Percentiles rank a stretch among this genome's conserved stretches.
phyloP scores from a whole-genome alignment of 1,139 yeast species.

The Debaryomyces robertsiae region DNA sequence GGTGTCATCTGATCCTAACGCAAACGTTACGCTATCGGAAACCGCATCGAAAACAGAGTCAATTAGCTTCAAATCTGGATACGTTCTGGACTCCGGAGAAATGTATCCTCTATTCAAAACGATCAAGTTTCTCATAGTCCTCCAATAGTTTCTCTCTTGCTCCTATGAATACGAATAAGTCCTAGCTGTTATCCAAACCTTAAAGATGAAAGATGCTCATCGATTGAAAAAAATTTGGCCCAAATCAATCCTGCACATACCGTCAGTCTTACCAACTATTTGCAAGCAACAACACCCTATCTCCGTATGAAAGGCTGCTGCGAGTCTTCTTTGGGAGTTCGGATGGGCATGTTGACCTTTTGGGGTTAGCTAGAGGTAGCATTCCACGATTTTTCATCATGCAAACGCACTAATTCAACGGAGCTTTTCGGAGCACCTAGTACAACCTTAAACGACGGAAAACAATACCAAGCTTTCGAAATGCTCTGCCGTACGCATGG shows the following conservation, averaged over 20 bases:
- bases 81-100: slow-evolving; percentile 49
- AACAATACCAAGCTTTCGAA: no score
- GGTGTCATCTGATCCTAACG: slow-evolving; percentile 61
- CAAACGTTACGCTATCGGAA: slow-evolving; percentile 71
- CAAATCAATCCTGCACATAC: neutral
- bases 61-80: slow-evolving; percentile 62
- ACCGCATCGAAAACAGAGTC: slow-evolving; percentile 74
- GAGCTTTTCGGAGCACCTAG: no score
- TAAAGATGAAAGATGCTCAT: slow-evolving; percentile 8
- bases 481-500: no score
- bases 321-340: no score
- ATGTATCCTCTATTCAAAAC: slow-evolving; percentile 60
- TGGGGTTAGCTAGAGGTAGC: no score
- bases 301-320: no score
- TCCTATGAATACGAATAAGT: neutral
- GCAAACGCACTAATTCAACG: no score
- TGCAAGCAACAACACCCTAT: no score
- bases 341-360: no score
- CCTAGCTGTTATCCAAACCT: neutral
- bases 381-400: no score
- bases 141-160: slow-evolving; percentile 4
- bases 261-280: no score
- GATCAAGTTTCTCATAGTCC: slow-evolving; percentile 57
- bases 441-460: no score
- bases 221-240: slow-evolving; percentile 7